Percentiles rank a stretch among this genome's conserved stretches.
phyloP scores from a whole-genome alignment of 2,329 filamentous ascomycete species.

The Aspergillus proliferans region DNA sequence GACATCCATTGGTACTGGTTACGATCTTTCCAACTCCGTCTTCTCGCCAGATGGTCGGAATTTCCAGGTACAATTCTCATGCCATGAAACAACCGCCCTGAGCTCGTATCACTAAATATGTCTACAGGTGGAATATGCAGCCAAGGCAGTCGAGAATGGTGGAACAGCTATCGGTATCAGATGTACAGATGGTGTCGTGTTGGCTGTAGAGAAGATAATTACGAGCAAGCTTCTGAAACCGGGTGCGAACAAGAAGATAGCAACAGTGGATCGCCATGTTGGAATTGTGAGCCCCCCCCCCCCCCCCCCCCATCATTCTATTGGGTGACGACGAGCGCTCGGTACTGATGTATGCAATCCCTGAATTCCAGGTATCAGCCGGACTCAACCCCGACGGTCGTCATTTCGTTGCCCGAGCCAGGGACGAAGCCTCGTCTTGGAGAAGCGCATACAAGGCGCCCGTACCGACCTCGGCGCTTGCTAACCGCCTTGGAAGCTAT shows the following conservation, averaged over 20 bases:
- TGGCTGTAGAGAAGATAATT: slow-evolving; percentile 95
- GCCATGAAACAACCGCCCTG: not conserved
- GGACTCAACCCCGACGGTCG: slow-evolving; percentile 91
- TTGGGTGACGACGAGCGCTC: not conserved
- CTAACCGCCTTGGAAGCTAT: slow-evolving; percentile 89
- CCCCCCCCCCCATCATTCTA: not conserved
- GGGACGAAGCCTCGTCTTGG: slow-evolving; percentile 89
- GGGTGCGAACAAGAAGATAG: slow-evolving; percentile 94
- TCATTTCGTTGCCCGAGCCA: slow-evolving; percentile 89
- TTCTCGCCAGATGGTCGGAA: slow-evolving; percentile 98
- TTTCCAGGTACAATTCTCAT: slow-evolving; percentile 65
- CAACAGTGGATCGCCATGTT: slow-evolving; percentile 86
- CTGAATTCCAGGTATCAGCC: slow-evolving; percentile 66
- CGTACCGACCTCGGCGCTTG: slow-evolving; percentile 81
- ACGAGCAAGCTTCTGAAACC: slow-evolving; percentile 92
- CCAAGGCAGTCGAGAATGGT: slow-evolving; percentile 97
- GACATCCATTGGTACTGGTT: slow-evolving; percentile 99
- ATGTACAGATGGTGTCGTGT: slow-evolving; percentile 93
- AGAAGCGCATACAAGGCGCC: slow-evolving; percentile 90
- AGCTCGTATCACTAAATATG: slow-evolving; percentile 10
- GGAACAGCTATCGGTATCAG: slow-evolving; percentile 93
- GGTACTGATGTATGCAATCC: slow-evolving; percentile 2
- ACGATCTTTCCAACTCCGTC: slow-evolving; percentile 98
- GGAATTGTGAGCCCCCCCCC: slow-evolving; percentile 76
- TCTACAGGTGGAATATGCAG: slow-evolving; percentile 76